These are phyloP conservation scores for Neostapfia colusana DNA, from an alignment of 176 grass and related monocot species.

Conservation along the genomic window DNA sequence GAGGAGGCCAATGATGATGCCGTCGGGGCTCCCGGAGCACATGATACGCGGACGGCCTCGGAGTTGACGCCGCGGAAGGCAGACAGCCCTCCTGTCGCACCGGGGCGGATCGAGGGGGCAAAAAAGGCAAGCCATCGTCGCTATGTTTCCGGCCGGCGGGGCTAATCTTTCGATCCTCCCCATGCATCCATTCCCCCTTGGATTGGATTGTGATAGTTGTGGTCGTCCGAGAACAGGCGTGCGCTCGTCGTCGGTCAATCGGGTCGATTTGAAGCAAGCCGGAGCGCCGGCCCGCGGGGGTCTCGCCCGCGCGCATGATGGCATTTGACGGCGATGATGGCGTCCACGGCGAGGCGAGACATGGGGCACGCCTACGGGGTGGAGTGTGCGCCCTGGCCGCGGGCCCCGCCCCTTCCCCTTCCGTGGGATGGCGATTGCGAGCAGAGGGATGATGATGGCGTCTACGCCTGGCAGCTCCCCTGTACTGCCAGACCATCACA, in stretches of 20 bases:
- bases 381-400: conserved; percentile 40
- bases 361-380: conserved; percentile 31
- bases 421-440: not conserved
- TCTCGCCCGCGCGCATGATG: conserved; percentile 38
- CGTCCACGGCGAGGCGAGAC: conserved; percentile 25
- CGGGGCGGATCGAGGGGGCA: conserved; percentile 41
- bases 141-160: conserved; percentile 15
- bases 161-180: not conserved
- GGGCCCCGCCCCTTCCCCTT: too few species aligned
- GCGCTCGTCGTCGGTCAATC: not conserved
- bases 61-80: conserved; percentile 11
- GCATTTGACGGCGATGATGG: conserved; percentile 56
- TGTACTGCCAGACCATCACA: conserved; percentile 38
- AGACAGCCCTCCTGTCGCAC: conserved; percentile 39
- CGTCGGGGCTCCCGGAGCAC: not conserved
- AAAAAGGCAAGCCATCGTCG: conserved; percentile 30
- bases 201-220: too few species aligned
- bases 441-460: conserved; percentile 13
- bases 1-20: not conserved
- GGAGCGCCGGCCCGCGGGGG: too few species aligned
- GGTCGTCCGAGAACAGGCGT: not conserved
- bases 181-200: too few species aligned
- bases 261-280: too few species aligned
- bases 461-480: conserved; percentile 31
- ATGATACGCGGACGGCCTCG: not conserved